phyloP scores from a whole-genome alignment of 2,329 filamentous ascomycete species.

The Phaeomoniella chlamydospora region DNA sequence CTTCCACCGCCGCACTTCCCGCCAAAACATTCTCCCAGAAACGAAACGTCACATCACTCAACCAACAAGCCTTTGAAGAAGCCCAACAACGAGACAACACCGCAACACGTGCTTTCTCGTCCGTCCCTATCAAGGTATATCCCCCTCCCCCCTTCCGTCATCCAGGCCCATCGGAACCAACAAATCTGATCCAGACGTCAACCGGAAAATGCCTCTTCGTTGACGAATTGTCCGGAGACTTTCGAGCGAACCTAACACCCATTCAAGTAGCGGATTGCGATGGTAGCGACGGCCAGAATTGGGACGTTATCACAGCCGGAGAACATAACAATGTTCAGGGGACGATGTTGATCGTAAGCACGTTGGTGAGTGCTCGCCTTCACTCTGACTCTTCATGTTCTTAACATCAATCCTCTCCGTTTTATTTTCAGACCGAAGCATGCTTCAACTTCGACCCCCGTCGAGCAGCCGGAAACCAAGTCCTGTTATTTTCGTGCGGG shows the following conservation, averaged over 20 bases:
- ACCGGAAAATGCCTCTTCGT: slow-evolving; percentile 38
- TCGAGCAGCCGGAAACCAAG: slow-evolving; percentile 35
- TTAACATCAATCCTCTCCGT: no score
- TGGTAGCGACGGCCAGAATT: slow-evolving; percentile 32
- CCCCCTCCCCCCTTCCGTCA: no score
- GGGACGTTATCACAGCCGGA: slow-evolving; percentile 36
- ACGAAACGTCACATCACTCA: slow-evolving; percentile 33
- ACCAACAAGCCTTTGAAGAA: slow-evolving; percentile 35
- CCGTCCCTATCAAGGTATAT: slow-evolving; percentile 27
- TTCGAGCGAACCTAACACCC: slow-evolving; percentile 39
- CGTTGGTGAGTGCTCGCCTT: slow-evolving; percentile 21
- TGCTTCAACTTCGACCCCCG: slow-evolving; percentile 45
- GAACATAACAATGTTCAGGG: slow-evolving; percentile 34
- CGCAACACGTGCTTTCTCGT: slow-evolving; percentile 31
- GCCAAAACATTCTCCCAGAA: slow-evolving; percentile 2
- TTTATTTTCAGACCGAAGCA: slow-evolving; percentile 32
- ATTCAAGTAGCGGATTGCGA: slow-evolving; percentile 30
- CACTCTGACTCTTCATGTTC: background rate
- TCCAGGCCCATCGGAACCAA: no score
- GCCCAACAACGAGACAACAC: slow-evolving; percentile 32
- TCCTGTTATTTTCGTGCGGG: slow-evolving; percentile 43
- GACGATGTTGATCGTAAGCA: slow-evolving; percentile 39
- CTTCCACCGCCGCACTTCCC: background rate
- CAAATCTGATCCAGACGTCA: slow-evolving; percentile 27
- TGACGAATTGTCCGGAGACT: slow-evolving; percentile 38